A percentile compares a stretch with the other conserved stretches of the same genome.
Conservation (phyloP, 129 eudicot genomes). For the Solidago caesia region DNA sequence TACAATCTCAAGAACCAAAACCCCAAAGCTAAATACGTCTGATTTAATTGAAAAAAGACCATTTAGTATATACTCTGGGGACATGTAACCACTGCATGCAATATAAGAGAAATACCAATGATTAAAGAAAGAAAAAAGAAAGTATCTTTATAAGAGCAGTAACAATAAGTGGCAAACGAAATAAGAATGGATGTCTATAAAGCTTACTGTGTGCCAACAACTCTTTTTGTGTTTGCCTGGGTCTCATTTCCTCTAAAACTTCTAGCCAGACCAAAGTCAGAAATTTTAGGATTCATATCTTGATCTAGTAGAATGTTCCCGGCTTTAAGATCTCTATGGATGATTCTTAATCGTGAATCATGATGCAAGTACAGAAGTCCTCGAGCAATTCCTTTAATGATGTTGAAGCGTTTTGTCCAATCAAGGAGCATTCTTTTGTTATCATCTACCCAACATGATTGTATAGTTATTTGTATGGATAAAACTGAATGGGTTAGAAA, state of each 20-base stretch:
- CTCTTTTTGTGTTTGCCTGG: constrained; percentile 33
- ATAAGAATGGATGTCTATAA: not conserved
- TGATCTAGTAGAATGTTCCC: constrained; percentile 35
- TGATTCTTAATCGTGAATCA: constrained; percentile 41
- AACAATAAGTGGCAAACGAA: not conserved
- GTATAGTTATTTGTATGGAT: not conserved
- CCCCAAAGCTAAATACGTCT: constrained; percentile 39
- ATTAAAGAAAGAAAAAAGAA: not conserved
- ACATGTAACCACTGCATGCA: constrained; percentile 39
- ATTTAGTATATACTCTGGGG: constrained; percentile 39
- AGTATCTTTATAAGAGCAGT: not conserved
- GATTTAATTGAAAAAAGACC: constrained; percentile 38
- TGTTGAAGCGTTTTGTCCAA: constrained; percentile 36
- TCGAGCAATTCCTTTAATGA: constrained; percentile 42
- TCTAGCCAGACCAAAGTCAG: constrained; percentile 45
- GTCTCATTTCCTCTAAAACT: constrained; percentile 42
- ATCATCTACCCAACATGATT: constrained; percentile 18
- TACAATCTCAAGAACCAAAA: constrained; percentile 36
- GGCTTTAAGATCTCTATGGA: constrained; percentile 47
- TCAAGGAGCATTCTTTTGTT: constrained; percentile 15
- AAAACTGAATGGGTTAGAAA: not conserved
- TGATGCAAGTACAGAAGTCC: constrained; percentile 46
- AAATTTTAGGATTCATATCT: constrained; percentile 44
- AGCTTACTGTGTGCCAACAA: constrained; percentile 47
- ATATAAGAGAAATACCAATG: not conserved